Evolutionary conservation across 1,284 basidiomycete species (phyloP).

Genomic region (Cryptococcus wingfieldii): DNA sequence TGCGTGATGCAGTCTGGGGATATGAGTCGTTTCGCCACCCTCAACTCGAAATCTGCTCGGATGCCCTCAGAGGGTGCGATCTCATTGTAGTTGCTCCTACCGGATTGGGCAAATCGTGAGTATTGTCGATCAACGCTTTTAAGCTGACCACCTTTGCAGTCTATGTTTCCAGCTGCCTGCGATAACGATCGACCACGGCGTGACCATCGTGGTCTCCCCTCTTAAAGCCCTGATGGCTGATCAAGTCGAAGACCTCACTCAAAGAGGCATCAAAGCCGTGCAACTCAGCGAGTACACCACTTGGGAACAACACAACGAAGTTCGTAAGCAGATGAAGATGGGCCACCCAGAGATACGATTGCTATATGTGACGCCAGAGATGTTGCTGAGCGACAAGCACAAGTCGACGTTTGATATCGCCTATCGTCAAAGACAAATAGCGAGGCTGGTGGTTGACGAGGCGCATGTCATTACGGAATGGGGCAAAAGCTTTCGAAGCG

Average conservation of each 20-base stretch:
- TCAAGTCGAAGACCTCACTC: constrained; percentile 64
- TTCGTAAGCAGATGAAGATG: constrained; percentile 60
- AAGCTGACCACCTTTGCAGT: constrained; percentile 34
- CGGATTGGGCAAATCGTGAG: constrained; percentile 75
- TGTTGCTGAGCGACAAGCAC: constrained; percentile 59
- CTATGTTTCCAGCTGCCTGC: constrained; percentile 85
- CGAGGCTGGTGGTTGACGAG: constrained; percentile 75
- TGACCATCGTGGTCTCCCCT: constrained; percentile 75
- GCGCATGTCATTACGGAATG: constrained; percentile 88
- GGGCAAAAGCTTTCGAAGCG: constrained; percentile 71
- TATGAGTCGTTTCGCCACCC: constrained; percentile 66
- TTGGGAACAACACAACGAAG: constrained; percentile 56
- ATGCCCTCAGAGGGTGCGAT: constrained; percentile 63
- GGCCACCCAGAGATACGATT: constrained; percentile 61
- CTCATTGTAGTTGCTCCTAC: constrained; percentile 82
- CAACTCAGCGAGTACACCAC: constrained; percentile 66
- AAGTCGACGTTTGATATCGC: constrained; percentile 55
- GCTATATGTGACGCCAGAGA: constrained; percentile 77
- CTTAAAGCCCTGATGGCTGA: constrained; percentile 82
- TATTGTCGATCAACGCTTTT: not conserved
- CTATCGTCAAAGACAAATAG: constrained; percentile 58
- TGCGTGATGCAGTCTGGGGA: constrained; percentile 58
- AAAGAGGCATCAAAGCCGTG: constrained; percentile 58
- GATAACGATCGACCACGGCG: constrained; percentile 62
- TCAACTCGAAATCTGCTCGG: constrained; percentile 68